Percentiles rank a stretch among this genome's conserved stretches.
These are phyloP conservation scores for Leccinellum albellum DNA, from an alignment of 768 basidiomycete species.

Conservation along the genomic window DNA sequence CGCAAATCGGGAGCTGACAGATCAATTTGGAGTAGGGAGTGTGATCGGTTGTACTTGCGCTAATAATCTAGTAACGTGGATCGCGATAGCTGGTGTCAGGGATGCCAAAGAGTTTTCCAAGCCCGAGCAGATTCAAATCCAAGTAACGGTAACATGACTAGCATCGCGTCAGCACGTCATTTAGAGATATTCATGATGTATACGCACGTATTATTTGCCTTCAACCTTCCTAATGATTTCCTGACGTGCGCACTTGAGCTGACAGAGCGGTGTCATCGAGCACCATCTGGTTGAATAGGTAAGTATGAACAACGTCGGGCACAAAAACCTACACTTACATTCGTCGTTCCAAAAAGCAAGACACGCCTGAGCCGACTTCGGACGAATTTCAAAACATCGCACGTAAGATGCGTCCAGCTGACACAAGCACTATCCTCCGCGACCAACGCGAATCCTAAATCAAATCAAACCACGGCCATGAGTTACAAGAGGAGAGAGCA, in stretches of 20 bases:
- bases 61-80: too few relatives aligned
- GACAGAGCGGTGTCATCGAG: constrained; percentile 94
- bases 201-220: too few relatives aligned
- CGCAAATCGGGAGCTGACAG: too few relatives aligned
- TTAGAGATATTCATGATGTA: too few relatives aligned
- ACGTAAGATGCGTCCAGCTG: constrained; percentile 94
- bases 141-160: constrained; percentile 97
- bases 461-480: background rate
- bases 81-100: constrained; percentile 89
- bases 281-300: constrained; percentile 51
- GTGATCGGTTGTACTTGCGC: too few relatives aligned
- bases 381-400: constrained; percentile 97
- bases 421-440: constrained; percentile 88
- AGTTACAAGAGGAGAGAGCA: background rate
- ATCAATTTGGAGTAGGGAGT: too few relatives aligned
- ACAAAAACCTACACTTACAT: too few relatives aligned
- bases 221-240: constrained; percentile 90
- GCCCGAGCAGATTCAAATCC: constrained; percentile 84
- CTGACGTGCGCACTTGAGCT: too few relatives aligned
- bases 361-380: constrained; percentile 84
- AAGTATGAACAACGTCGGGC: background rate
- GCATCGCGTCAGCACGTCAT: background rate
- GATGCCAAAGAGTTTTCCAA: constrained; percentile 91
- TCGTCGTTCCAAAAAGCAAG: too few relatives aligned
- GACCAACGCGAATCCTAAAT: constrained; percentile 73